Evolutionary conservation across 768 basidiomycete genomes (phyloP).

Genomic region (Tylopilus plumbeoviolaceoides): DNA sequence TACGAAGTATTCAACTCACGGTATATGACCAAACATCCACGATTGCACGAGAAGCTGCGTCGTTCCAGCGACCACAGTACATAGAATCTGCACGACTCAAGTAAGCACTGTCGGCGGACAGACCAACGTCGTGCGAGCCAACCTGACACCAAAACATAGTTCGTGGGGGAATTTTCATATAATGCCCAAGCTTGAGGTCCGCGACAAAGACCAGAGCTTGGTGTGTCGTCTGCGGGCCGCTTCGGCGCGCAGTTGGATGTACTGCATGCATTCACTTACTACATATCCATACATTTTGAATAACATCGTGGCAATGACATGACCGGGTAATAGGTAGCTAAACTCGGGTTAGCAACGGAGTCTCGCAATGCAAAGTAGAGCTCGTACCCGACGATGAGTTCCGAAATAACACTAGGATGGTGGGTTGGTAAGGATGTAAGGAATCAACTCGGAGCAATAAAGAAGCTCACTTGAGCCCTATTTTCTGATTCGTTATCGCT

Average conservation of each 20-base stretch:
- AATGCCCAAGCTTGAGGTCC: constrained; percentile 79
- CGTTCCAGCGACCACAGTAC: constrained; percentile 65
- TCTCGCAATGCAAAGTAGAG: background rate
- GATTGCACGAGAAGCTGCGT: constrained; percentile 71
- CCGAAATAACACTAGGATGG: constrained; percentile 57
- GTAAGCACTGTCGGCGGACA: background rate
- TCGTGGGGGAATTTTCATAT: constrained; percentile 59
- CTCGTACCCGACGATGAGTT: constrained; percentile 65
- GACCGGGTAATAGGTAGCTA: constrained; percentile 69
- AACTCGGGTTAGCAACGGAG: background rate
- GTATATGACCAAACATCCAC: constrained; percentile 63
- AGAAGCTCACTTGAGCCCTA: constrained; percentile 48
- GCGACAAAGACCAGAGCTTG: constrained; percentile 62
- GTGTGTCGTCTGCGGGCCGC: constrained; percentile 25
- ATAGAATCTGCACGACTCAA: constrained; percentile 45
- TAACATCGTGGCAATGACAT: constrained; percentile 79
- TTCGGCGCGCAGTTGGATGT: background rate
- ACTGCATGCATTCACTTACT: constrained; percentile 20
- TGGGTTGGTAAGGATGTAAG: background rate
- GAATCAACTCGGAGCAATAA: background rate
- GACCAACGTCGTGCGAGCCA: background rate
- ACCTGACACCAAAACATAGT: constrained; percentile 72
- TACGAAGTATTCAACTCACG: constrained; percentile 34
- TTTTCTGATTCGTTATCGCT: constrained; percentile 78
- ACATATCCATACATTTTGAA: constrained; percentile 84